Evolutionary conservation across 179 eudicot genomes (phyloP).

Genomic region (Corrigiola litoralis): DNA sequence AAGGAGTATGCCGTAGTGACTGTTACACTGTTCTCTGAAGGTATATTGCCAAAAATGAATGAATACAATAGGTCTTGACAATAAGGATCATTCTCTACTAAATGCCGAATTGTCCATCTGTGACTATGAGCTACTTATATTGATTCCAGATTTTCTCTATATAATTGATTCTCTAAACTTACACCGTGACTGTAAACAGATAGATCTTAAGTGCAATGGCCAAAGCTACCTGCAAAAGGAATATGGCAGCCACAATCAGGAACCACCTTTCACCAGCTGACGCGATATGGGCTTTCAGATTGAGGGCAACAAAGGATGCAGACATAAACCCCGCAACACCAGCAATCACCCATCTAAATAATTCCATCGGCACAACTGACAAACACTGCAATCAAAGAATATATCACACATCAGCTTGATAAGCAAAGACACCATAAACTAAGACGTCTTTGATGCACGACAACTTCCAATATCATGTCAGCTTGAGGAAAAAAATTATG

Average conservation of each 20-base stretch:
- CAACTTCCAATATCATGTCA: not conserved
- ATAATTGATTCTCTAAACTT: slow-evolving; percentile 3
- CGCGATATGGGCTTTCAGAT: slow-evolving; percentile 76
- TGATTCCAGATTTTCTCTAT: not conserved
- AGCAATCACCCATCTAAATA: slow-evolving; percentile 82
- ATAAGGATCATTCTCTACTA: not conserved
- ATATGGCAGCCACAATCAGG: slow-evolving; percentile 81
- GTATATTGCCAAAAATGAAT: slow-evolving; percentile 35
- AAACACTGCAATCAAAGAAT: slow-evolving; percentile 59
- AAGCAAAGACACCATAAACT: not conserved
- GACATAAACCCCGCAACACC: slow-evolving; percentile 97
- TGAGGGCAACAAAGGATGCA: slow-evolving; percentile 92
- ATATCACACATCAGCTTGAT: slow-evolving; percentile 1
- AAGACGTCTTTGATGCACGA: not conserved
- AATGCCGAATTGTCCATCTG: slow-evolving; percentile 12
- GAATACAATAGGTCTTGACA: slow-evolving; percentile 29
- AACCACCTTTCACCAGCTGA: slow-evolving; percentile 98
- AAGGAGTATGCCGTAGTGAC: not conserved
- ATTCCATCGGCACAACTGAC: slow-evolving; percentile 69
- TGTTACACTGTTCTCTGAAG: not conserved
- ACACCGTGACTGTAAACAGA: slow-evolving; percentile 63
- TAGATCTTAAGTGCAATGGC: slow-evolving; percentile 75
- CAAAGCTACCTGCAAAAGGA: slow-evolving; percentile 86
- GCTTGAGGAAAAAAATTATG: too few species aligned
- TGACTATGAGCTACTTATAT: slow-evolving; percentile 21